A percentile compares a stretch with the other conserved stretches of the same genome.
These are phyloP conservation scores for Thermothelomyces thermophilus DNA, from an alignment of 2,329 filamentous ascomycete genomes.

Conservation along the genomic window DNA sequence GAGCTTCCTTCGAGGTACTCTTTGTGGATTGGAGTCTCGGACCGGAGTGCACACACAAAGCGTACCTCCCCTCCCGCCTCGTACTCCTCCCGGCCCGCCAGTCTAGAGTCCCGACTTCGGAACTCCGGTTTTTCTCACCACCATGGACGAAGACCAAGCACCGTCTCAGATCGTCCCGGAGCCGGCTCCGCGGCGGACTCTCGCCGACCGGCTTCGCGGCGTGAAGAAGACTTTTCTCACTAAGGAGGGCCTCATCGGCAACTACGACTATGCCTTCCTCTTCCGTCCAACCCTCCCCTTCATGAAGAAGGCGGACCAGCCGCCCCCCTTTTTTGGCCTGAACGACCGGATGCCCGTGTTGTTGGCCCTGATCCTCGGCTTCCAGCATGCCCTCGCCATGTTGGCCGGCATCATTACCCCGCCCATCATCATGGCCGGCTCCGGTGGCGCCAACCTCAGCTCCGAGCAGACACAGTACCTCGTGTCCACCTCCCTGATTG, in stretches of 20 bases:
- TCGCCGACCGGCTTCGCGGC: slow-evolving; percentile 28
- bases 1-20: no score
- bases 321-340: slow-evolving; percentile 79
- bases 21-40: no score
- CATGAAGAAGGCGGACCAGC: slow-evolving; percentile 52
- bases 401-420: slow-evolving; percentile 69
- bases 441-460: slow-evolving; percentile 57
- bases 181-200: slow-evolving; percentile 28
- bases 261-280: slow-evolving; percentile 85
- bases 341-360: slow-evolving; percentile 71
- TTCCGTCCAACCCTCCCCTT: slow-evolving; percentile 81
- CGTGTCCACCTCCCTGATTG: slow-evolving; percentile 71
- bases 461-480: slow-evolving; percentile 63
- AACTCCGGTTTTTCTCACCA: not conserved
- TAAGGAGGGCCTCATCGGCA: slow-evolving; percentile 69
- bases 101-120: not conserved
- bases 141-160: slow-evolving; percentile 52
- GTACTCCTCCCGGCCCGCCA: not conserved
- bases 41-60: no score
- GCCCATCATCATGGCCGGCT: slow-evolving; percentile 62
- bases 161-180: slow-evolving; percentile 44
- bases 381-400: slow-evolving; percentile 77
- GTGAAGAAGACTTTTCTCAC: slow-evolving; percentile 44
- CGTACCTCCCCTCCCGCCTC: no score
- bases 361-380: slow-evolving; percentile 65